Evolutionary conservation across 805 yeast species (phyloP).

Genomic region (Candida sithepensis): DNA sequence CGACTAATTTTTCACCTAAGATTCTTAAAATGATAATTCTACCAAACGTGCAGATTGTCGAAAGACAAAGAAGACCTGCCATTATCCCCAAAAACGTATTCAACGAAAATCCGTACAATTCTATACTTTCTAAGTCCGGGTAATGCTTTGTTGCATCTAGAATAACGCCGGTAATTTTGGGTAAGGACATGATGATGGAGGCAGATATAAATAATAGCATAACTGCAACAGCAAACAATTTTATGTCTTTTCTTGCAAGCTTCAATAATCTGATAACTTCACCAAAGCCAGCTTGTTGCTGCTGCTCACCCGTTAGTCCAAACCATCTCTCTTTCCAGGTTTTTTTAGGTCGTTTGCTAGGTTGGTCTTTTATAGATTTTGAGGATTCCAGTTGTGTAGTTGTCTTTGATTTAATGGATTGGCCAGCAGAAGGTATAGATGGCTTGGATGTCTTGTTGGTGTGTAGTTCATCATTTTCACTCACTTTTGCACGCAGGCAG

Average conservation of each 20-base stretch:
- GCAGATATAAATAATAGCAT: conserved; percentile 44
- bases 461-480: conserved; percentile 1
- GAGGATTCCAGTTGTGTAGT: neutral
- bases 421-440: neutral
- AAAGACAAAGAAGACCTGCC: conserved; percentile 60
- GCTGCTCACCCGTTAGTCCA: conserved; percentile 30
- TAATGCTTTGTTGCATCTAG: conserved; percentile 44
- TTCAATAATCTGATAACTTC: conserved; percentile 39
- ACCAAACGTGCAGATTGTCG: conserved; percentile 78
- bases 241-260: conserved; percentile 44
- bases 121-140: conserved; percentile 22
- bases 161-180: conserved; percentile 53
- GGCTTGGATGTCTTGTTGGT: neutral
- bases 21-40: conserved; percentile 70
- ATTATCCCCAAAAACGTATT: conserved; percentile 58
- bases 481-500: neutral
- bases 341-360: neutral
- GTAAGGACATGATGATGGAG: conserved; percentile 47
- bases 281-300: conserved; percentile 30
- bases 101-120: conserved; percentile 56
- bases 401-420: neutral
- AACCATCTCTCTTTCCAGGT: conserved; percentile 29
- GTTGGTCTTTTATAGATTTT: neutral
- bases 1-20: conserved; percentile 84
- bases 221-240: conserved; percentile 40